Base-by-base conservation (phyloP, 768 basidiomycete species). In the Panellus pusillus region DNA sequence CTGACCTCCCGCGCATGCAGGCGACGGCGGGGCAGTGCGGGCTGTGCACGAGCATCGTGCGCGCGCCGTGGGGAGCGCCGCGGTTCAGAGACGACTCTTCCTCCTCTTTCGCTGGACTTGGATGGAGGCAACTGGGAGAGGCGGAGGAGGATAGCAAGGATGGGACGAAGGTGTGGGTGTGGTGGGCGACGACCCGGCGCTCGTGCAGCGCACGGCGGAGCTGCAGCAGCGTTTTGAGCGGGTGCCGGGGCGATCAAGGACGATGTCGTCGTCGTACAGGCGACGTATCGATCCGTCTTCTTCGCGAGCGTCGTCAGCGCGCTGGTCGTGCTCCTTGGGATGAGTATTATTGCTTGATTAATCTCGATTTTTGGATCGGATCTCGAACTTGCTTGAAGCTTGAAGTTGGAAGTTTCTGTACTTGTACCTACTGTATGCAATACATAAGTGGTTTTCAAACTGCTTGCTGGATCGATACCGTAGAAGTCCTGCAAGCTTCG, bases 1-100 rank as follows among this genome's bases (percentile, higher is more conserved):
- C 20, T 44, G 59, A 61, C 45, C 55, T 61, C 27, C 59, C 59
- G 3, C 59, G 59, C 35, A 56, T 61, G 59, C 59, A 61, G 45
- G 55, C 55, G n/a, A 61, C 59, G 1, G 59, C 59, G 4, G 59
- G 59, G 12, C 59, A 61, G 44, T 56, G 51, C 5, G 59, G 59
- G 28, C 55, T 61, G 29, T 53, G 47, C 38, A 61, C 59, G 17
- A 51, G 47, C 49, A 61, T 57, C 37, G 59, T 61, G 28, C 59
- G 59, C 48, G 29, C 35, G 19, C 59, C 59, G 11, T 61, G 59
- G 59, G 19, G 31, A n/a, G 17, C 41, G 13, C 59, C 47, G n/a
- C 55, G 53, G 28, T 55, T 60, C 50, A 61, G 56, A 41, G 55
- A 61, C 17, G 59, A 61, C 45, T 45, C 32, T 11, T 24, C 24